These are phyloP conservation scores for Pseudogymnoascus sp. DNA, from an alignment of 2,329 filamentous ascomycete species.

Conservation along the genomic window DNA sequence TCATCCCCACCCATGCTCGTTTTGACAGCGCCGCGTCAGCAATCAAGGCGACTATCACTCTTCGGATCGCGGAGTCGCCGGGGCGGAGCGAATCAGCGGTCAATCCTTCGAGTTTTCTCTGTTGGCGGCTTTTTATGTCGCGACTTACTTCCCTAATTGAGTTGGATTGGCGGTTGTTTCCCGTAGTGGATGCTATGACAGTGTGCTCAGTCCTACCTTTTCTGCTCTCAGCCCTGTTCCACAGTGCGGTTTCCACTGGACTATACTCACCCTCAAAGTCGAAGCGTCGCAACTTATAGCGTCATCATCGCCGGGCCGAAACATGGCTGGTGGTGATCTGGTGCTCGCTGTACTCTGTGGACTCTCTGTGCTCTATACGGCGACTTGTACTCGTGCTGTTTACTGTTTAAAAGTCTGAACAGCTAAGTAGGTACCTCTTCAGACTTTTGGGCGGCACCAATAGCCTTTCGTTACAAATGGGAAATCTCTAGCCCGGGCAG, in stretches of 20 bases:
- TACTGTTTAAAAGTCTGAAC: too few species aligned
- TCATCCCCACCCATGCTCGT: background rate
- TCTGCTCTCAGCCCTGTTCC: background rate
- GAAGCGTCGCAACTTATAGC: background rate
- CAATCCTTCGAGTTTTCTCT: background rate
- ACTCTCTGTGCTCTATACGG: background rate
- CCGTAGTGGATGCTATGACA: background rate
- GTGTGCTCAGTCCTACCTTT: background rate
- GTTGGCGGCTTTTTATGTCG: background rate
- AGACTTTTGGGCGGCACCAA: too few species aligned
- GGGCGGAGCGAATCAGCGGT: background rate
- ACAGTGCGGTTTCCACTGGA: background rate
- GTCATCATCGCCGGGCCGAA: background rate
- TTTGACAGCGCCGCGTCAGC: conserved; percentile 1
- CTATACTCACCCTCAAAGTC: background rate
- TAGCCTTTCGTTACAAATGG: too few species aligned
- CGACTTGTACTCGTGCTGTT: background rate
- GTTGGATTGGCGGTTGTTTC: background rate
- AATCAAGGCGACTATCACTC: background rate
- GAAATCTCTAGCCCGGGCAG: too few species aligned
- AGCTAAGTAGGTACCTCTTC: too few species aligned
- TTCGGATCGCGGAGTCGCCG: background rate
- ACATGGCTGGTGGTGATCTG: background rate
- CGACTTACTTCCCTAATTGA: background rate
- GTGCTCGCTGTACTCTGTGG: background rate